These are phyloP conservation scores for Byssothecium circinans DNA, from an alignment of 2,329 filamentous ascomycete genomes.

Conservation along the genomic window DNA sequence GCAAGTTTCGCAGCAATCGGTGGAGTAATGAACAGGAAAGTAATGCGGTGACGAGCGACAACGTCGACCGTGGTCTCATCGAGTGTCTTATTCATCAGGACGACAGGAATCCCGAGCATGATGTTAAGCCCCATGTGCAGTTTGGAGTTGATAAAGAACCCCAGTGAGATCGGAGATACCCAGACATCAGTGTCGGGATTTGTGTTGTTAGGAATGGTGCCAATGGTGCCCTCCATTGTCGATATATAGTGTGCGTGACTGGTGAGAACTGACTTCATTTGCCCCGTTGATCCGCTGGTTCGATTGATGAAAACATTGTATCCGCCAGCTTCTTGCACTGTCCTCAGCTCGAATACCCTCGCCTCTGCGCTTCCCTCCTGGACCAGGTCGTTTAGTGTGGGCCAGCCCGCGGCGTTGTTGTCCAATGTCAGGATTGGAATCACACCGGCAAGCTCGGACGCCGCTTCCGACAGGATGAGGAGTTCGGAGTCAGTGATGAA, in stretches of 20 bases:
- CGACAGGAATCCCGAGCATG: slow-evolving; percentile 29
- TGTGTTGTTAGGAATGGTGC: slow-evolving; percentile 23
- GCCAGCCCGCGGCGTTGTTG: neutral
- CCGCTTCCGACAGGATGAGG: slow-evolving; percentile 13
- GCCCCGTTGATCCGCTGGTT: slow-evolving; percentile 10
- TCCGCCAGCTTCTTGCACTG: slow-evolving; percentile 4
- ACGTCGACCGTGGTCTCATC: slow-evolving; percentile 18
- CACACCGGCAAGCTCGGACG: slow-evolving; percentile 9
- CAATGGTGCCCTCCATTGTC: slow-evolving; percentile 15
- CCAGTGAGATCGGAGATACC: slow-evolving; percentile 25
- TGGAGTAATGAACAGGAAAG: slow-evolving; percentile 26
- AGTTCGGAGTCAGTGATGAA: slow-evolving; percentile 20
- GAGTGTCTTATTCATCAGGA: slow-evolving; percentile 19
- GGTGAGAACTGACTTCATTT: slow-evolving; percentile 12
- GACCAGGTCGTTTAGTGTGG: neutral
- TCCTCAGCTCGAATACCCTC: slow-evolving; percentile 8
- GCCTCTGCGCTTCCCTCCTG: slow-evolving; percentile 2
- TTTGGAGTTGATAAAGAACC: slow-evolving; percentile 33
- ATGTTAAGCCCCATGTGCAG: slow-evolving; percentile 30
- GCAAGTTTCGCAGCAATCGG: slow-evolving; percentile 25
- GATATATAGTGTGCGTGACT: slow-evolving; percentile 10
- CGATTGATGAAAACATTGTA: slow-evolving; percentile 20
- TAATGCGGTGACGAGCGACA: slow-evolving; percentile 19
- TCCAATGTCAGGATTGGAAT: slow-evolving; percentile 4
- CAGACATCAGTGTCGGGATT: slow-evolving; percentile 24